Percentiles rank a stretch among this genome's conserved stretches.
Conservation (phyloP, 2,329 filamentous ascomycete genomes). For the Harringtonia lauricola region DNA sequence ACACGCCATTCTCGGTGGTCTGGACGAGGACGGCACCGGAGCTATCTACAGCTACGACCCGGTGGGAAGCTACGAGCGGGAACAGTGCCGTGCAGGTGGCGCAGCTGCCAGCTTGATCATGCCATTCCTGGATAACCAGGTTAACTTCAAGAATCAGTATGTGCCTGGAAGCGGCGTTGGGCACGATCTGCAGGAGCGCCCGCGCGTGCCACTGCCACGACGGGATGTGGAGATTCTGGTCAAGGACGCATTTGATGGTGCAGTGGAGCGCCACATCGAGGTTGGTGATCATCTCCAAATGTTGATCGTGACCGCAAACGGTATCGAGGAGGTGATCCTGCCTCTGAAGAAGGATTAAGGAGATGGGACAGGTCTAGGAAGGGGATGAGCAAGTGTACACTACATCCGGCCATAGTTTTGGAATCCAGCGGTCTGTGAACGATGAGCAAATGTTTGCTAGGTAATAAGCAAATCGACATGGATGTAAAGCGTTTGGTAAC, state of each 20-base stretch:
- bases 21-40: conserved; percentile 90
- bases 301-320: conserved; percentile 79
- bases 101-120: conserved; percentile 92
- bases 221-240: conserved; percentile 75
- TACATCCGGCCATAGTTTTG: neutral
- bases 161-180: conserved; percentile 76
- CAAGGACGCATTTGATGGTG: conserved; percentile 95
- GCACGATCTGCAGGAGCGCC: conserved; percentile 64
- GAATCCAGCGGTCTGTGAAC: too few relatives aligned
- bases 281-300: conserved; percentile 95
- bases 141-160: conserved; percentile 99
- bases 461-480: too few relatives aligned
- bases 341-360: conserved; percentile 85
- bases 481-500: too few relatives aligned
- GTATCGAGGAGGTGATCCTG: conserved; percentile 75
- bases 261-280: conserved; percentile 97
- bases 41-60: conserved; percentile 97
- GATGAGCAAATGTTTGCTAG: too few relatives aligned
- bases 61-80: conserved; percentile 93
- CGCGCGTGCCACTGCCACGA: conserved; percentile 58
- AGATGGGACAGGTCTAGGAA: neutral
- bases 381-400: neutral
- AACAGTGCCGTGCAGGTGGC: conserved; percentile 89
- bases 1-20: conserved; percentile 81
- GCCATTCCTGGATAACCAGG: conserved; percentile 98